phyloP scores from a whole-genome alignment of 2,329 filamentous ascomycete species.

The Atkinsonella texensis region DNA sequence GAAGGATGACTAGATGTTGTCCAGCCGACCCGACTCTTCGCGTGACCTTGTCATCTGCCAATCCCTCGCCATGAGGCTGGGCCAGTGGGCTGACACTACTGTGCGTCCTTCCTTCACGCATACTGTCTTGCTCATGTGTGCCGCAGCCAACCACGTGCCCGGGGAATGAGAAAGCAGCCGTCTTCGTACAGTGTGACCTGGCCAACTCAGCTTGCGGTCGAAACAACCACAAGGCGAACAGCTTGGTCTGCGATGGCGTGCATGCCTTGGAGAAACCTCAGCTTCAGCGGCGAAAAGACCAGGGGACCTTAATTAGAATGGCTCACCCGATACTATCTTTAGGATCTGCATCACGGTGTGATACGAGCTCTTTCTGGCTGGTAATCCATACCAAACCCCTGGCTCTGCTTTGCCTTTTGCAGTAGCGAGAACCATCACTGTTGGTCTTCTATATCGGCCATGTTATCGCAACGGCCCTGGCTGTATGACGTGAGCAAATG shows the following conservation, averaged over 20 bases:
- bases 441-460: neutral
- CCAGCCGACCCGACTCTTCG: neutral
- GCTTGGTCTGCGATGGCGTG: no score
- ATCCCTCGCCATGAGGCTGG: neutral
- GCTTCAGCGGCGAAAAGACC: neutral
- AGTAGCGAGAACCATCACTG: no score
- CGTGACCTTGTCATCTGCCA: constrained; percentile 1
- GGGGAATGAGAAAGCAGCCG: neutral
- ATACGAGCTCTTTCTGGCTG: neutral
- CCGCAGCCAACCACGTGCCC: neutral
- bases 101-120: neutral
- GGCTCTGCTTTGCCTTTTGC: no score
- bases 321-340: neutral
- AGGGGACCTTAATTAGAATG: neutral
- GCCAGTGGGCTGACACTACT: neutral
- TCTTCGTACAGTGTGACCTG: neutral
- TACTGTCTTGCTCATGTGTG: neutral
- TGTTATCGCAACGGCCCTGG: neutral
- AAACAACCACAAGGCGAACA: neutral
- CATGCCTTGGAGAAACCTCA: no score
- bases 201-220: neutral
- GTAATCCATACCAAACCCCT: no score
- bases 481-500: neutral
- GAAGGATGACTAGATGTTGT: neutral
- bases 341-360: neutral